These are phyloP conservation scores for Hordeum pubiflorum DNA, from an alignment of 202 grass and related monocot species.

Conservation along the genomic window DNA sequence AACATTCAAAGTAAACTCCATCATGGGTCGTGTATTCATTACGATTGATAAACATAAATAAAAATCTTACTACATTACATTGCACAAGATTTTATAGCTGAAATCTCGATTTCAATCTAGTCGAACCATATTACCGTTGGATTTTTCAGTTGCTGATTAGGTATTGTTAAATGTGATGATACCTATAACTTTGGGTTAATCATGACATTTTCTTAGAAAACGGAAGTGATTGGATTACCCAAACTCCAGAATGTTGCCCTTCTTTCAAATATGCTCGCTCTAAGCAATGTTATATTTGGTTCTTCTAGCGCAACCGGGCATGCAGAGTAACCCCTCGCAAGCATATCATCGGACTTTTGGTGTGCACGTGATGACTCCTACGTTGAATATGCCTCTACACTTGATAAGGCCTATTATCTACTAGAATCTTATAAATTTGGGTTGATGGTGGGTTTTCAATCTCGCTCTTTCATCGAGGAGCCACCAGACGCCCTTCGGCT, in stretches of 20 bases:
- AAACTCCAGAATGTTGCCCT: not conserved
- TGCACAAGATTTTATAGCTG: not conserved
- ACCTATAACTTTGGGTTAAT: not conserved
- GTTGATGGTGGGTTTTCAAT: not conserved
- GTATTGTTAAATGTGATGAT: not conserved
- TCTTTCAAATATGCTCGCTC: not conserved
- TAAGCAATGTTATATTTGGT: not conserved
- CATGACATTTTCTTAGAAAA: not conserved
- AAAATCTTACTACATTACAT: not conserved
- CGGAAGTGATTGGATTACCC: not conserved
- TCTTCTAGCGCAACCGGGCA: not conserved
- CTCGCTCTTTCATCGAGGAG: not conserved
- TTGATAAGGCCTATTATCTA: not conserved
- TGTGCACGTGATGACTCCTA: not conserved
- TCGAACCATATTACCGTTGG: not conserved
- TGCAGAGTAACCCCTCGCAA: not conserved
- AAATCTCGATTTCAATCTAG: not conserved
- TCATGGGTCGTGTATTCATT: not conserved
- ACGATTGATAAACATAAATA: not conserved
- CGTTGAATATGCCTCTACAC: not conserved
- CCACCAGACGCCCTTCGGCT: not conserved
- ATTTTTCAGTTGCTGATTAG: not conserved
- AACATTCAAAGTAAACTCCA: not conserved
- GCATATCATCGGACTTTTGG: not conserved
- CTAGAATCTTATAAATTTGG: too few relatives aligned